Evolutionary conservation across 495 filamentous ascomycete genomes (phyloP), one percentile per base, ranked within the genome.

Genomic region (Platismatia glauca): DNA sequence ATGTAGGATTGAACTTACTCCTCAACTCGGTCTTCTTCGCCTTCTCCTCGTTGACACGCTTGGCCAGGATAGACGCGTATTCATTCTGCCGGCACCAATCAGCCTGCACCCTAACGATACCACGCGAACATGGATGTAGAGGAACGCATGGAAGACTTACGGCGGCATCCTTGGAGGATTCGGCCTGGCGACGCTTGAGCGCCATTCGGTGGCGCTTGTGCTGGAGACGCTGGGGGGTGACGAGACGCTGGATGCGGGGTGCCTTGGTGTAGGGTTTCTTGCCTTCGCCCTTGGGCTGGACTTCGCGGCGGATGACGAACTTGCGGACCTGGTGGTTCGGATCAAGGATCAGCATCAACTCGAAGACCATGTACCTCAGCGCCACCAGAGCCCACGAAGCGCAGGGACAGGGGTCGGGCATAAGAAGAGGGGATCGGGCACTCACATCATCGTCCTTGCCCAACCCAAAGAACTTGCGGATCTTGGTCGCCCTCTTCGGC

Each of bases 401-500:
- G 48, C 27, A 52, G 13, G 48, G 44, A 29, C 13, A 15, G 11
- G 24, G 22, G 0, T 2, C 44, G 44, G 12, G 44, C 4, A 29
- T 1, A 50, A 15, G 4, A 4, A 50, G n/a, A 27, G 2, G 7
- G 48, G 5, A 31, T 31, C 4, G 22, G 31, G 13, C 69, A 72
- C 67, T 74, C 74, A 98, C 94, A 89, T 98, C 94, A 81, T 98
- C 94, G 82, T 97, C 91, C 90, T 97, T 97, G 87, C 85, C 88
- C 84, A 98, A 87, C 79, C 90, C 84, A 81, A 98, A 98, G 86
- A 98, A 97, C 74, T 84, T 86, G 75, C 93, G 87, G 81, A 98
- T 96, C 91, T 97, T 97, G 77, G 91, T 96, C 74, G 94, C 94
- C 73, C 94, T 85, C 91, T 98, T 98, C 81, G 94, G 94, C 67